These are phyloP conservation scores for Ophiobolus disseminans DNA, from an alignment of 2,329 filamentous ascomycete genomes.

Conservation along the genomic window DNA sequence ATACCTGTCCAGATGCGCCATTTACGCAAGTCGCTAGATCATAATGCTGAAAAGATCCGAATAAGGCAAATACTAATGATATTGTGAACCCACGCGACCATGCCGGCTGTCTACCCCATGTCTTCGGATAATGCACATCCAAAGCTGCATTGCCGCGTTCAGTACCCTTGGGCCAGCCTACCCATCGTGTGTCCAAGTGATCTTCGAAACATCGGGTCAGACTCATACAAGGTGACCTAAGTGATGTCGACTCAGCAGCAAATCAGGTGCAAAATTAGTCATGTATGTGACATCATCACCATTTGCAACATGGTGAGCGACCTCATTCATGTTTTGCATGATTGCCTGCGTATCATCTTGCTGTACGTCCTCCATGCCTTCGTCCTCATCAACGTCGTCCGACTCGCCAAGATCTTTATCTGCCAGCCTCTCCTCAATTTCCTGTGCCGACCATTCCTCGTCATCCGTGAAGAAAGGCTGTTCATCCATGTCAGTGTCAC, in stretches of 20 bases:
- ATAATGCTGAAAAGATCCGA: no score
- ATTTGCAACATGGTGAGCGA: constrained; percentile 9
- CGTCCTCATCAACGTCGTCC: constrained; percentile 12
- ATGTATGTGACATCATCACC: constrained; percentile 22
- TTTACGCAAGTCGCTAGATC: no score
- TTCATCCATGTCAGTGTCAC: background rate
- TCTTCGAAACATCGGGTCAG: background rate
- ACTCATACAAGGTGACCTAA: constrained; percentile 13
- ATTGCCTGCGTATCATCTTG: constrained; percentile 18
- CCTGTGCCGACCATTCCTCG: constrained; percentile 15
- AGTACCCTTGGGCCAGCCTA: background rate
- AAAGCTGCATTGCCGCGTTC: background rate
- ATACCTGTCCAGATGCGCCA: no score
- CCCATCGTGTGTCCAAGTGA: background rate
- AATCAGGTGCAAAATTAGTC: constrained; percentile 28
- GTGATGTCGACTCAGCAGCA: constrained; percentile 17
- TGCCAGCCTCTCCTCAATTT: background rate
- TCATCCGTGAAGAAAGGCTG: constrained; percentile 17
- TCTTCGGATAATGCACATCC: no score
- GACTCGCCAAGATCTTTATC: background rate
- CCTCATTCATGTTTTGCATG: constrained; percentile 19
- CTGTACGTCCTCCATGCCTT: constrained; percentile 21
- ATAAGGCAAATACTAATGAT: no score
- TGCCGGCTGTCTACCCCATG: no score
- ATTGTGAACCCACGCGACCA: no score